Evolutionary conservation across 73 alveolate species (phyloP), one percentile per base, ranked within the genome.

Genomic region (Symbiodinium pilosum): DNA sequence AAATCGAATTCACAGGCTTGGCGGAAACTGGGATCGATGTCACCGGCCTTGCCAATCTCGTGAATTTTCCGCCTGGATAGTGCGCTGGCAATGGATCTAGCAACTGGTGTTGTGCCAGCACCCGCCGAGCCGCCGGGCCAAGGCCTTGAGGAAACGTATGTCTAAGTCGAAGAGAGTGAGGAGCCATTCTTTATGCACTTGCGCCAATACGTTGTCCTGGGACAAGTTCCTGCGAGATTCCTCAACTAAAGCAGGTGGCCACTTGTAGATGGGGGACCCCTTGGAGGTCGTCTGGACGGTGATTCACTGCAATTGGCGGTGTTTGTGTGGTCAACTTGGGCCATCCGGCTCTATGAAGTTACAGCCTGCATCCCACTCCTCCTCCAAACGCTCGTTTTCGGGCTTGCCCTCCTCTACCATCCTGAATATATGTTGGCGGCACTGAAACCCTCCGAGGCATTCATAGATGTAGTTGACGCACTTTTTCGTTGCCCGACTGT

Each of bases 311-410:
- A 73, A 43, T 12, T 73, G 85, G 14, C 43, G 18, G 44, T 73
- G 24, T 32, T 30, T 5, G 32, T 36, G 30, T 73, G 18, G 85
- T 73, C 85, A n/a, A 6, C 85, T 14, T 0, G 85, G 81, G 40
- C 93, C 93, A 6, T 86, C 3, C n/a, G 47, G 54, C 26, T 86
- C 93, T 2, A 52, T 56, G 94, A 87, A 87, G 42, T 87, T 32
- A 32, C n/a, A 73, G 44, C 85, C 85, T 26, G 34, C 11, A 12
- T 73, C 85, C 85, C 85, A n/a, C 14, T 73, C 47, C 34, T 73
- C 85, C 51, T 73, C 44, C 0, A 12, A 34, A 16, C 43, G n/a
- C n/a, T 73, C 85, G 18, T 6, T 30, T 30, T 73, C 85, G 2
- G 43, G 44, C 30, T 73, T 73, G 44, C 85, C 85, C 14, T 73